A percentile compares a stretch with the other conserved stretches of the same genome.
Conservation (phyloP, 306 rosid species). For the Boehmeria nivea region DNA sequence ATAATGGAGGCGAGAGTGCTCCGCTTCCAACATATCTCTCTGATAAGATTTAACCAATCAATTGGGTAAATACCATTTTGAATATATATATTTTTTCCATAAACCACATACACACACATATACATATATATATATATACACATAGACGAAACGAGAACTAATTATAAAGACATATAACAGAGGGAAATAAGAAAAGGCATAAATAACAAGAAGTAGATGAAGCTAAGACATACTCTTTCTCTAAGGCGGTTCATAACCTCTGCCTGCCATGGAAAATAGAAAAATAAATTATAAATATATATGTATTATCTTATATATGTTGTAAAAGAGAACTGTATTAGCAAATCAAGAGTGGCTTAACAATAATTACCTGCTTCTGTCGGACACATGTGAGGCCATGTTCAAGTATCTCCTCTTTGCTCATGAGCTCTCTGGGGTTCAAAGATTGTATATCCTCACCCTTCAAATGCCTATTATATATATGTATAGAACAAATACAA, state of each 20-base stretch:
- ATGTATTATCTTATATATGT: background rate
- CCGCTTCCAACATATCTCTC: conserved; percentile 60
- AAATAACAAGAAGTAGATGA: background rate
- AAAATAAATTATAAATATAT: background rate
- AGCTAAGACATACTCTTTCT: conserved; percentile 61
- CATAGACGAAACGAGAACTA: no score
- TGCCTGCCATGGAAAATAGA: conserved; percentile 31
- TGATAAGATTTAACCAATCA: conserved; percentile 16
- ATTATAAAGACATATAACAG: background rate
- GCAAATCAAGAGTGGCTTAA: background rate
- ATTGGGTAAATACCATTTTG: background rate
- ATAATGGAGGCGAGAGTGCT: conserved; percentile 53
- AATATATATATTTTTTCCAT: background rate
- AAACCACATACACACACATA: conserved; percentile 5
- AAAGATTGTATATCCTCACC: conserved; percentile 78
- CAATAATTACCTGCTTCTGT: conserved; percentile 45
- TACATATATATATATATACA: background rate
- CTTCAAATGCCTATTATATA: conserved; percentile 63
- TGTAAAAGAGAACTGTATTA: background rate
- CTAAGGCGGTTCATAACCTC: conserved; percentile 41
- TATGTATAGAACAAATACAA: background rate
- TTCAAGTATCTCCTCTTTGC: conserved; percentile 58
- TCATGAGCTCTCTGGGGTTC: conserved; percentile 61
- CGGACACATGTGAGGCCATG: conserved; percentile 58
- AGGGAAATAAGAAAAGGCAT: background rate